Percentiles rank a stretch among this genome's conserved stretches.
Conservation (phyloP, 176 grass and related monocot genomes). For the Oropetium thomaeum region DNA sequence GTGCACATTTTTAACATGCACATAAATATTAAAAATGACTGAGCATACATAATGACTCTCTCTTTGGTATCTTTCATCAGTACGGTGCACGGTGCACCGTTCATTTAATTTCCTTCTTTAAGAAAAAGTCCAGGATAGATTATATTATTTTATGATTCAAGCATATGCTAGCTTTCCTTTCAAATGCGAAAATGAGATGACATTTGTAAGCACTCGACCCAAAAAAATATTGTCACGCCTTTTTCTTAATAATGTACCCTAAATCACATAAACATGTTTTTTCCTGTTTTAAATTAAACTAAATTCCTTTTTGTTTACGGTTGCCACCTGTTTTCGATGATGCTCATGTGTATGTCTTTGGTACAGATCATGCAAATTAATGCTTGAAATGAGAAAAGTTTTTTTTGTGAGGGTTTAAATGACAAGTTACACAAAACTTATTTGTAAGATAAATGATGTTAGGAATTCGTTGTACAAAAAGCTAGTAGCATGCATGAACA, state of each 20-base stretch:
- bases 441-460: too few relatives aligned
- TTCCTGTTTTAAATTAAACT: background rate
- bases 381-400: too few relatives aligned
- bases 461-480: background rate
- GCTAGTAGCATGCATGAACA: background rate
- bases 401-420: too few relatives aligned
- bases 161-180: background rate
- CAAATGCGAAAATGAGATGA: background rate
- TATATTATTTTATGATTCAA: conserved; percentile 34
- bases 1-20: conserved; percentile 41
- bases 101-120: background rate
- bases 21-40: conserved; percentile 20
- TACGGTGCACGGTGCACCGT: background rate
- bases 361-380: background rate
- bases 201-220: background rate
- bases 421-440: background rate
- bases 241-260: background rate
- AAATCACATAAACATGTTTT: too few relatives aligned
- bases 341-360: background rate
- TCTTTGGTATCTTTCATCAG: background rate
- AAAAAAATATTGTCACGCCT: background rate
- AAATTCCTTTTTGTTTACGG: background rate
- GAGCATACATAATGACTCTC: background rate
- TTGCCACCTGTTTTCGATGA: background rate
- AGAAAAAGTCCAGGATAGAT: background rate